A percentile compares a stretch with the other conserved stretches of the same genome.
phyloP scores from a whole-genome alignment of 768 basidiomycete genomes.

The Rhodotorula taiwanensis region DNA sequence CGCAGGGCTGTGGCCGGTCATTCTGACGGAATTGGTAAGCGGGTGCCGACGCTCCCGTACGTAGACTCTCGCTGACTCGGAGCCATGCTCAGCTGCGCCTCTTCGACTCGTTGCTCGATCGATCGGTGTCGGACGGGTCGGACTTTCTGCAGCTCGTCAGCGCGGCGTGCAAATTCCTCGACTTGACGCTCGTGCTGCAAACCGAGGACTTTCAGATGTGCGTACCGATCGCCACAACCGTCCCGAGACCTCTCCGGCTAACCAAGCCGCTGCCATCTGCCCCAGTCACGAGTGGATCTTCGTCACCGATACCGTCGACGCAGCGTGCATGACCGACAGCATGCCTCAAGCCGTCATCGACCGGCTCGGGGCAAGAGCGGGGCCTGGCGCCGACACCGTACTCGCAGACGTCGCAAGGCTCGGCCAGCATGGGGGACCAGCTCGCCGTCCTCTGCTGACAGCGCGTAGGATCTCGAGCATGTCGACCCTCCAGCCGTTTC shows the following conservation, averaged over 20 bases:
- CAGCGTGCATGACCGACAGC: constrained; percentile 81
- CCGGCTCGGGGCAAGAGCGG: constrained; percentile 53
- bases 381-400: neutral
- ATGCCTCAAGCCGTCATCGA: constrained; percentile 83
- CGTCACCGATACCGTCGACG: constrained; percentile 93
- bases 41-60: neutral
- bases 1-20: constrained; percentile 92
- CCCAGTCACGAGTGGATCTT: constrained; percentile 90
- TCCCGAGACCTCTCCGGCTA: too few relatives aligned
- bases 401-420: neutral
- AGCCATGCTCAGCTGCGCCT: constrained; percentile 64
- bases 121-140: constrained; percentile 69
- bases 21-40: constrained; percentile 80
- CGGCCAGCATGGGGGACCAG: neutral
- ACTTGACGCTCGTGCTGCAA: constrained; percentile 83
- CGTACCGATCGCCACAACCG: constrained; percentile 21
- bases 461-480: constrained; percentile 35
- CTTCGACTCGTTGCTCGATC: constrained; percentile 70
- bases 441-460: constrained; percentile 65
- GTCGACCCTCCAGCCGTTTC: constrained; percentile 71
- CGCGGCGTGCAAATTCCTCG: constrained; percentile 87
- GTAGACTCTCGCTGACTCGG: neutral
- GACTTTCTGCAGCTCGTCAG: constrained; percentile 76
- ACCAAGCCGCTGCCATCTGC: neutral
- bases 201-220: constrained; percentile 98